Conservation (phyloP, 228 moss, liverwort and hornwort genomes). For the Sphagnum fallax region DNA sequence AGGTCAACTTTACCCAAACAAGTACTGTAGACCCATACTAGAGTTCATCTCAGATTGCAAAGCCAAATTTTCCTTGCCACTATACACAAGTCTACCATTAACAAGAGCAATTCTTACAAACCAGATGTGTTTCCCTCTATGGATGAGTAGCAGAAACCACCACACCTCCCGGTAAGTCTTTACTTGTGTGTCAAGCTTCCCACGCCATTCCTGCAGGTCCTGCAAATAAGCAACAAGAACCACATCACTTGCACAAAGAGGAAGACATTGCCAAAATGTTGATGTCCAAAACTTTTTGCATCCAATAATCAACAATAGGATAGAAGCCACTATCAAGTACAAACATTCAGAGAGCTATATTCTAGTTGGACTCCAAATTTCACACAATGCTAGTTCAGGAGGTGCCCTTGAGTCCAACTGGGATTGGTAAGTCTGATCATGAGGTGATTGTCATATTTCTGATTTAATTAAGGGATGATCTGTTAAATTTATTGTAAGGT, state of each 20-base stretch:
- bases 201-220: conserved; percentile 93
- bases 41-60: too few relatives aligned
- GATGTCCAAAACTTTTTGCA: neutral
- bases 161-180: conserved; percentile 84
- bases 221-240: conserved; percentile 15
- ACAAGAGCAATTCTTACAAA: too few relatives aligned
- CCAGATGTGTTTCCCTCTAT: too few relatives aligned
- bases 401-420: too few relatives aligned
- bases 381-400: too few relatives aligned
- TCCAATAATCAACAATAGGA: neutral
- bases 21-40: neutral
- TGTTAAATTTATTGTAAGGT: too few relatives aligned
- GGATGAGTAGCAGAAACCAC: too few relatives aligned
- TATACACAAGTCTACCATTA: too few relatives aligned
- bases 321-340: neutral
- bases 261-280: neutral
- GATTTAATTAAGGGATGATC: too few relatives aligned
- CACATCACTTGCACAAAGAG: neutral
- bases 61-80: too few relatives aligned
- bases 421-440: too few relatives aligned
- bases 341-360: neutral
- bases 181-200: conserved; percentile 84
- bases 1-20: neutral
- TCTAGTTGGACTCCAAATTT: neutral
- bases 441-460: too few relatives aligned